Evolutionary conservation across 768 basidiomycete species (phyloP).

Genomic region (Candolleomyces eurysporus): DNA sequence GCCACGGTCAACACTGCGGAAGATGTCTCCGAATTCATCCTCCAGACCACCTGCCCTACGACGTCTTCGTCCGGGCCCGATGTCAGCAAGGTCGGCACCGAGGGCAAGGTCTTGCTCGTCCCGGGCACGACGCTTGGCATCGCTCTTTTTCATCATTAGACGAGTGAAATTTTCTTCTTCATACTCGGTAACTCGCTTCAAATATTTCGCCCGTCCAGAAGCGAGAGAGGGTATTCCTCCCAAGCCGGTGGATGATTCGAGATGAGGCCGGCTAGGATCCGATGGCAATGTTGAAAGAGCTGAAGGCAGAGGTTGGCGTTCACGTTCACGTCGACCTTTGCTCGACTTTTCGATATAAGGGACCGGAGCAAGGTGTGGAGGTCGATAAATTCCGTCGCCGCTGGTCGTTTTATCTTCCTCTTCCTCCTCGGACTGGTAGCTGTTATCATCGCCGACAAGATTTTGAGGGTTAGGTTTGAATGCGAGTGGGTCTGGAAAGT

Average conservation of each 20-base stretch:
- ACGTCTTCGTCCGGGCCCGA: conserved; percentile 49
- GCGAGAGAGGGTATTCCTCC: conserved; percentile 56
- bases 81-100: conserved; percentile 58
- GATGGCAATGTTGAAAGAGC: conserved; percentile 63
- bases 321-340: conserved; percentile 34
- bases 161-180: conserved; percentile 96
- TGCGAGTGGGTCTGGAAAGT: conserved; percentile 73
- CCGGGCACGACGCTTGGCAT: conserved; percentile 61
- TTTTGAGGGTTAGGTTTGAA: conserved; percentile 90
- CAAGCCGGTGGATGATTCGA: conserved; percentile 72
- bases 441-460: conserved; percentile 36
- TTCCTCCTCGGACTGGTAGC: conserved; percentile 14
- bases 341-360: conserved; percentile 66
- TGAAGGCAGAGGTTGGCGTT: conserved; percentile 50
- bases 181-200: conserved; percentile 80
- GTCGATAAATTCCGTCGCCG: conserved; percentile 65
- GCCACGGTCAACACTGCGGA: conserved; percentile 56
- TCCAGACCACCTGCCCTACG: conserved; percentile 68
- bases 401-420: conserved; percentile 11
- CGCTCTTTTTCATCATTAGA: conserved; percentile 86
- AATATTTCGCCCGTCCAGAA: conserved; percentile 72
- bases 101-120: conserved; percentile 90
- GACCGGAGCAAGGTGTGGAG: conserved; percentile 86
- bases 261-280: conserved; percentile 67
- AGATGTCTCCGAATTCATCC: conserved; percentile 82